phyloP scores from a whole-genome alignment of 768 basidiomycete genomes.

The Podaxis sp. region DNA sequence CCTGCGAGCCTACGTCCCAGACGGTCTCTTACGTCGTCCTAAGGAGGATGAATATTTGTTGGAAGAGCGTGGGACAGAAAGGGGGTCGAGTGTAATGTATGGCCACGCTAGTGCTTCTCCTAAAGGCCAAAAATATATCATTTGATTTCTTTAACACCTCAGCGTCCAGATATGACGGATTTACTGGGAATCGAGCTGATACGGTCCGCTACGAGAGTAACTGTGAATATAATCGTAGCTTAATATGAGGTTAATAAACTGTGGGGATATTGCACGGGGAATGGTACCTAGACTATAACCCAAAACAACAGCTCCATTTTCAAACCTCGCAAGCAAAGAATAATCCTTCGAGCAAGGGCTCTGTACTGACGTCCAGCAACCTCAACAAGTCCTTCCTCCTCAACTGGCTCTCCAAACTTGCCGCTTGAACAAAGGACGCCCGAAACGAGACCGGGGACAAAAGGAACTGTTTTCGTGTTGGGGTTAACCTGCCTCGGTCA shows the following conservation, averaged over 20 bases:
- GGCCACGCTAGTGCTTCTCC: not conserved
- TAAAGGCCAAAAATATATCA: not conserved
- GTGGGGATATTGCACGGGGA: too few species aligned
- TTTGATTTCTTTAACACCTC: not conserved
- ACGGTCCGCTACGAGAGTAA: too few species aligned
- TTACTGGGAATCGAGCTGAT: too few species aligned
- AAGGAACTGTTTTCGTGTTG: not conserved
- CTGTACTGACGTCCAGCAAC: conserved; percentile 9
- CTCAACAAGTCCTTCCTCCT: conserved; percentile 8
- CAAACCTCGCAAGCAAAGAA: not conserved
- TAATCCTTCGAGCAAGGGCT: not conserved
- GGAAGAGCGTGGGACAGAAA: not conserved
- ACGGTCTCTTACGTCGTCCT: not conserved
- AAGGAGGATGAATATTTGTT: conserved; percentile 1
- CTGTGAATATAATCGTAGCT: too few species aligned
- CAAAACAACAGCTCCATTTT: not conserved
- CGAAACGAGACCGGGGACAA: conserved; percentile 6
- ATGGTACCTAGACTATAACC: too few species aligned
- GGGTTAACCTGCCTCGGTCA: not conserved
- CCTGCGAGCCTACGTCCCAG: not conserved
- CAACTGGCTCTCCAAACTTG: conserved; percentile 6
- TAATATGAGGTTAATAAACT: too few species aligned
- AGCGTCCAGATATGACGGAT: not conserved
- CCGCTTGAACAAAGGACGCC: conserved; percentile 6
- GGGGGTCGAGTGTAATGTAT: not conserved